Base-by-base conservation (phyloP, 306 rosid species). In the Parietaria judaica region DNA sequence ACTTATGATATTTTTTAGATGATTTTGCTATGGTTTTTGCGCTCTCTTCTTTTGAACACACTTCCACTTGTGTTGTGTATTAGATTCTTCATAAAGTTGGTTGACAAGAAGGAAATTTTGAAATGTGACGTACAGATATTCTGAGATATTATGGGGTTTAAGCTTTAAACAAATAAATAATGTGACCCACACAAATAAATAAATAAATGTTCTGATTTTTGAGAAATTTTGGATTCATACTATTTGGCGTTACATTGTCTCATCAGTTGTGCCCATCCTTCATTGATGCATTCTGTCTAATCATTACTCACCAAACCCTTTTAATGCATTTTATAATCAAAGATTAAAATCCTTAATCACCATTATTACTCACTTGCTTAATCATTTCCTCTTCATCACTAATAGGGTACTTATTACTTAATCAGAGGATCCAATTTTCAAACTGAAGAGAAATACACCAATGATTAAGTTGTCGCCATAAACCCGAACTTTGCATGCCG, bases 261-360 rank as follows among this genome's bases (percentile, higher is more conserved):
- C 54, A 17, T n/a, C 54, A 17, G 49, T 23, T 64, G 70, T 51
- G 63, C 62, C 34, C 61, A 58, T 51, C 34, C 17, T 53, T 51
- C 56, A 37, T 61, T 62, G 56, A 43, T 62, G 71, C 67, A 70
- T 70, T 73, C 55, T 56, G 63, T 64, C 59, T 16, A 63, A 71
- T 74, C 58, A 66, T 67, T 68, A 78, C 76, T 67, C 65, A 67
- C 80, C 78, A 55, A 76, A 72, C 63, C 70, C 71, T 66, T 61
- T 62, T 76, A 72, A 72, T 56, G 49, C 51, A 70, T 23, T 61
- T 17, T 15, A 23, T 23, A 23, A 23, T 23, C 31, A 23, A 23
- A 23, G 31, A 23, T 23, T 23, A 54, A 52, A 53, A 54, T 58
- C 58, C 70, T 59, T 11, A 16, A 35, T 48, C 31, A 46, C 65